Evolutionary conservation across 2,329 filamentous ascomycete genomes (phyloP), one percentile per base, ranked within the genome.

Genomic region (Fusarium stilboides): DNA sequence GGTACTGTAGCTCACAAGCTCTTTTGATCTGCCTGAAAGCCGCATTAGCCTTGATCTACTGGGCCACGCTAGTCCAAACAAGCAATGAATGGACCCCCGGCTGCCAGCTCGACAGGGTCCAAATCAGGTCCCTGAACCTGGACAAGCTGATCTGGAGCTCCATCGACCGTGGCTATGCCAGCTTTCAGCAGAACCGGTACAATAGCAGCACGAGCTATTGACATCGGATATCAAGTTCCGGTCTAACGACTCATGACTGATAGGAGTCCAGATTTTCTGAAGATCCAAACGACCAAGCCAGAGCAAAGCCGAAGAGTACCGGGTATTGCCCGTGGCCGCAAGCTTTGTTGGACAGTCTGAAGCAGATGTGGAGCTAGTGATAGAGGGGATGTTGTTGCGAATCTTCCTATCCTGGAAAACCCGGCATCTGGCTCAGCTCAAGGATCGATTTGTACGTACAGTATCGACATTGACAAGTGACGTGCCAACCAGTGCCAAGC

Each of bases 31-130:
- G 60, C 65, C 68, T 74, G 71, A 74, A 68, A 74, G 62, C 31
- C 50, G 70, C 70, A 66, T 71, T 74, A 71, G 70, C 46, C 43
- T 67, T 65, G 64, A 66, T 74, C 65, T 47, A 71, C 31, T 40
- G 44, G 51, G 19, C 46, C 44, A 46, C 72, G 68, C 71, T 74
- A 74, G 55, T 45, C 70, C 19, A 60, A 64, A 56, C 39, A 60
- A 56, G 57, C 43, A 53, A 59, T 57, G 44, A 20, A 69, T 49
- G 47, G 68, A 57, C 46, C 60, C 49, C 22, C 33, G 42, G 42
- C 43, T 50, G 36, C 58, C 71, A 75, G 72, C 73, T 75, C 58
- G 65, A 75, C 71, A 74, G 71, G 72, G 72, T 68, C 64, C 62
- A 53, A 47, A 58, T 37, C 53, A 69, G 52, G 70, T 69, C 69